Evolutionary conservation across 2,329 filamentous ascomycete species (phyloP).

Genomic region (Verticillium tricorpus): DNA sequence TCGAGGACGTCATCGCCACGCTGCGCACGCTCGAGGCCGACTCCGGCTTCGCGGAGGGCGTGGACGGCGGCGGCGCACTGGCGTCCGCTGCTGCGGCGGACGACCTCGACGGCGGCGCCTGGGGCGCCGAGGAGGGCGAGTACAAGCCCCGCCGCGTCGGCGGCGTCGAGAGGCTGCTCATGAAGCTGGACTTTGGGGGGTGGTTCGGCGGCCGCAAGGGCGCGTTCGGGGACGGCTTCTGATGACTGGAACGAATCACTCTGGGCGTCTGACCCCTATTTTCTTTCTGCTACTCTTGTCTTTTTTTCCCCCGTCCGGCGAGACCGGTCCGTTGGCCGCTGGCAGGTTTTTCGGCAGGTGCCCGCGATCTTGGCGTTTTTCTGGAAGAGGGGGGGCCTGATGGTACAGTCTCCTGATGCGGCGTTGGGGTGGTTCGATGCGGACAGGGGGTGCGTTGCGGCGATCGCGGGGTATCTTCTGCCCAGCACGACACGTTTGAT

Average conservation of each 20-base stretch:
- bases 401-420: neutral
- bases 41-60: conserved; percentile 37
- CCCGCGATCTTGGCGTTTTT: neutral
- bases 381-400: neutral
- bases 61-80: conserved; percentile 28
- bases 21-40: conserved; percentile 42
- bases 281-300: neutral
- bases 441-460: neutral
- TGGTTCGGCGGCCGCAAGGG: conserved; percentile 41
- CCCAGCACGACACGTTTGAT: neutral
- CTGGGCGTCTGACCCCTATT: neutral
- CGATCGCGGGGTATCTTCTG: neutral
- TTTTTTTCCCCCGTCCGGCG: neutral
- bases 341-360: neutral
- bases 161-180: conserved; percentile 77
- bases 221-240: neutral
- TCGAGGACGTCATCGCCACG: conserved; percentile 61
- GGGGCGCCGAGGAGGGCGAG: conserved; percentile 35
- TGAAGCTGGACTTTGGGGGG: conserved; percentile 77
- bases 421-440: neutral
- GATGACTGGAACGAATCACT: neutral
- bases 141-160: conserved; percentile 72
- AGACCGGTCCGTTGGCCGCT: neutral
- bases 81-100: conserved; percentile 17
- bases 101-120: conserved; percentile 22